Base-by-base conservation (phyloP, 768 basidiomycete species). In the Pholiota molesta region DNA sequence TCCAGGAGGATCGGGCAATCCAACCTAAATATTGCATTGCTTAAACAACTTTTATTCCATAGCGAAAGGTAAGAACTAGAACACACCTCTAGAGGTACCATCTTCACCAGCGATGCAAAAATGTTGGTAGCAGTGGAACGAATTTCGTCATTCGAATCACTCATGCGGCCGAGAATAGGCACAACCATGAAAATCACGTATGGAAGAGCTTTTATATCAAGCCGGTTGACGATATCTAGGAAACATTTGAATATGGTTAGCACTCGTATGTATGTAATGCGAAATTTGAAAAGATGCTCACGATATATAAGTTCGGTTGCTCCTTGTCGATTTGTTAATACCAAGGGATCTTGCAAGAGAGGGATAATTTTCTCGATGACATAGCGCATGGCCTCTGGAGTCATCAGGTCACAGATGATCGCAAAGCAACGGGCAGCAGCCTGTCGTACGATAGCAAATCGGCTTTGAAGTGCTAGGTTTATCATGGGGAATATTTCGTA, bases 181-280 rank as follows among this genome's bases (percentile, higher is more conserved):
- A 99, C 96, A 33, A 99, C 87, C 76, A 99, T 81, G 77, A 99
- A 99, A 63, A 99, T 91, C 9, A 99, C 91, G 71, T 99, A 99
- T 11, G 97, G 97, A 45, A 99, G 79, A 7, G 95, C 91, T 73
- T 95, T 96, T 76, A 97, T 87, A 67, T 99, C 95, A 54, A 99
- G 85, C 62, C 85, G 84, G 66, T 95, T 91, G 29, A 99, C 91
- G 65, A 99, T 89, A 72, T 97, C 97, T 99, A 68, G 40, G 57
- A 47, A 57, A 42, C 63, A 19, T 31, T 31, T 19, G 33, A 31
- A 17, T 26, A 51, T 54, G 52, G 52, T 58, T 33, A 49, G 47
- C 2, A 69, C 65, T 52, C 72, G 60, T 47, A 61, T 26, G n/a
- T 47, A 40, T 19, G 29, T 23, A n/a, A 5, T 64, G 29, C 26